These are phyloP conservation scores for Senecio squalidus DNA, from an alignment of 140 eudicot species.

Conservation along the genomic window DNA sequence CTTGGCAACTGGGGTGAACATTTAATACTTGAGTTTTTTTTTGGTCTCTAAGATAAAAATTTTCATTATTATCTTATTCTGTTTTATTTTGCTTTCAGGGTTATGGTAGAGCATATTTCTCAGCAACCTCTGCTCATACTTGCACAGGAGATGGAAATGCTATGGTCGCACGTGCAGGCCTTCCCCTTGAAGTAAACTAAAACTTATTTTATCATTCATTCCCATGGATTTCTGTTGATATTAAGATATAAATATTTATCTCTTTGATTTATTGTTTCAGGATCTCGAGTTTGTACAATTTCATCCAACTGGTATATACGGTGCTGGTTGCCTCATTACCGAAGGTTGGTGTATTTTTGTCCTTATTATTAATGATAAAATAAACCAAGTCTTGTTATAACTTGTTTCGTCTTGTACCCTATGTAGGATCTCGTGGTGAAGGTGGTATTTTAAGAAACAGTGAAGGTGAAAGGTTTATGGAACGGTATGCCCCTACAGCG, in stretches of 20 bases:
- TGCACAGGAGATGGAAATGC: slow-evolving; percentile 99
- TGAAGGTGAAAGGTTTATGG: slow-evolving; percentile 98
- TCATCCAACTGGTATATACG: slow-evolving; percentile 97
- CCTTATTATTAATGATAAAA: background rate
- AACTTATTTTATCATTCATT: background rate
- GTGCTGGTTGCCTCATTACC: slow-evolving; percentile 97
- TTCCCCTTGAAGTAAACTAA: slow-evolving; percentile 75
- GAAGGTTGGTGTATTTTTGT: slow-evolving; percentile 54
- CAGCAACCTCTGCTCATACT: slow-evolving; percentile 96
- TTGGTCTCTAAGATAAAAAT: slow-evolving; percentile 6
- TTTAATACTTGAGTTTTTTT: slow-evolving; percentile 7
- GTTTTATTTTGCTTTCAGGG: slow-evolving; percentile 47
- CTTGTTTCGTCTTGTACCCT: slow-evolving; percentile 1
- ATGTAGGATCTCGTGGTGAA: slow-evolving; percentile 94
- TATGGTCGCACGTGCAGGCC: slow-evolving; percentile 99
- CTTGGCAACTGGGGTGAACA: slow-evolving; percentile 87
- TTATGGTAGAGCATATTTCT: slow-evolving; percentile 90
- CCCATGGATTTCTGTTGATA: slow-evolving; percentile 5
- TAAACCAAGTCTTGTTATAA: slow-evolving; percentile 2
- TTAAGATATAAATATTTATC: background rate
- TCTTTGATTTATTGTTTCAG: slow-evolving; percentile 36
- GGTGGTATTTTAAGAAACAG: slow-evolving; percentile 96
- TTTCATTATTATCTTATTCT: background rate
- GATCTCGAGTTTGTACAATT: slow-evolving; percentile 99
- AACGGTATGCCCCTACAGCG: slow-evolving; percentile 98